phyloP scores from a whole-genome alignment of 257 asterid species.

The Hygrophila difformis region DNA sequence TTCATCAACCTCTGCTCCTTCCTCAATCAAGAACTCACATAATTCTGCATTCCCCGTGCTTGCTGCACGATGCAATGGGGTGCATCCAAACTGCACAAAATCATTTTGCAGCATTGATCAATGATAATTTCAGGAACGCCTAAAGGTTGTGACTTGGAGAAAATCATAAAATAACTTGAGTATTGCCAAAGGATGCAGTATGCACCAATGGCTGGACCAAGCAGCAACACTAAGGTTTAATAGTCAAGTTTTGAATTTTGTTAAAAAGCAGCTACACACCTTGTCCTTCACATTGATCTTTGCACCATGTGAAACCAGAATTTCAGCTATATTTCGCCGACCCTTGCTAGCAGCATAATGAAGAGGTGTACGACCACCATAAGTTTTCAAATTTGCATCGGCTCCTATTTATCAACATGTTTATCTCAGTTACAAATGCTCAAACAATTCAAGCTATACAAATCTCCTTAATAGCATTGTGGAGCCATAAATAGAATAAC shows the following conservation, averaged over 20 bases:
- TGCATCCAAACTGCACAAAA: conserved; percentile 68
- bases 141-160: neutral
- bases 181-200: too few relatives aligned
- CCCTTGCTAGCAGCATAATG: conserved; percentile 99
- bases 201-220: too few relatives aligned
- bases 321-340: conserved; percentile 57
- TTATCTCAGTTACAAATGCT: conserved; percentile 12
- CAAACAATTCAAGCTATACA: conserved; percentile 6
- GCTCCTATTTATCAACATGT: conserved; percentile 53
- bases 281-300: conserved; percentile 80
- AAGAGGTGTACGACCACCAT: conserved; percentile 91
- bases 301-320: conserved; percentile 69
- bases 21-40: conserved; percentile 82
- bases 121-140: conserved; percentile 8
- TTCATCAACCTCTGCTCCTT: conserved; percentile 91
- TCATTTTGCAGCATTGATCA: conserved; percentile 9
- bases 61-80: conserved; percentile 98
- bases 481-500: too few relatives aligned
- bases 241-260: too few relatives aligned
- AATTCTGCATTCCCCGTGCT: conserved; percentile 66
- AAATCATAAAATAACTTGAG: too few relatives aligned
- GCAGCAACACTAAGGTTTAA: neutral
- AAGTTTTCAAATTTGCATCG: conserved; percentile 57
- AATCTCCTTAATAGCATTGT: too few relatives aligned
- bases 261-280: conserved; percentile 48